phyloP scores from a whole-genome alignment of 1,139 yeast species.

The Blastobotrys proliferans region DNA sequence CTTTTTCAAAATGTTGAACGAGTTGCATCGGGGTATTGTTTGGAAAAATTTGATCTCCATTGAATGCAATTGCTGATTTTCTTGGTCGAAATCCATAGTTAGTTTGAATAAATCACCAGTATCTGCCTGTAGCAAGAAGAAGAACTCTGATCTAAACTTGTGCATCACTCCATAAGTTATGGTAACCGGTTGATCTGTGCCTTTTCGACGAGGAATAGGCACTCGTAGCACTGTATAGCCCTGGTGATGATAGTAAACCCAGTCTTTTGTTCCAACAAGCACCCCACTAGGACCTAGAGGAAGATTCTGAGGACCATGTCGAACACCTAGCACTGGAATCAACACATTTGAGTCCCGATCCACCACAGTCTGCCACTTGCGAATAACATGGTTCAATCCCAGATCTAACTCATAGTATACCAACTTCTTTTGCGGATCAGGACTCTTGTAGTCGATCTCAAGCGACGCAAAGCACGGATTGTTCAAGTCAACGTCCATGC shows the following conservation, averaged over 20 bases:
- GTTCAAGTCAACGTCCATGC: slow-evolving; percentile 71
- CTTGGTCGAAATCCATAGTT: slow-evolving; percentile 42
- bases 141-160: slow-evolving; percentile 42
- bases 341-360: slow-evolving; percentile 43
- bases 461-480: slow-evolving; percentile 82
- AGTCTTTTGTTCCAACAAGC: slow-evolving; percentile 46
- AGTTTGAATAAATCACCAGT: slow-evolving; percentile 78
- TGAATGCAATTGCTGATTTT: slow-evolving; percentile 32
- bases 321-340: slow-evolving; percentile 47
- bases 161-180: slow-evolving; percentile 62
- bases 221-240: slow-evolving; percentile 36
- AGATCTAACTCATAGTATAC: slow-evolving; percentile 78
- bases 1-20: slow-evolving; percentile 59
- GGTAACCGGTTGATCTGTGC: slow-evolving; percentile 23
- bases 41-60: slow-evolving; percentile 66
- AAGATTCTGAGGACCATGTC: no score
- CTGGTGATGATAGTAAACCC: slow-evolving; percentile 37
- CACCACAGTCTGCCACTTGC: slow-evolving; percentile 43
- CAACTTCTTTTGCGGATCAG: slow-evolving; percentile 34
- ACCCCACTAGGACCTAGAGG: slow-evolving; percentile 60
- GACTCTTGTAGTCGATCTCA: slow-evolving; percentile 52
- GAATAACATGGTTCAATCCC: slow-evolving; percentile 73
- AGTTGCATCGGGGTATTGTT: slow-evolving; percentile 56
- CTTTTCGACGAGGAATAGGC: slow-evolving; percentile 49
- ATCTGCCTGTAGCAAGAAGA: slow-evolving; percentile 66